Conservation (phyloP, 139 green algal species). For the Yamagishiella unicocca region DNA sequence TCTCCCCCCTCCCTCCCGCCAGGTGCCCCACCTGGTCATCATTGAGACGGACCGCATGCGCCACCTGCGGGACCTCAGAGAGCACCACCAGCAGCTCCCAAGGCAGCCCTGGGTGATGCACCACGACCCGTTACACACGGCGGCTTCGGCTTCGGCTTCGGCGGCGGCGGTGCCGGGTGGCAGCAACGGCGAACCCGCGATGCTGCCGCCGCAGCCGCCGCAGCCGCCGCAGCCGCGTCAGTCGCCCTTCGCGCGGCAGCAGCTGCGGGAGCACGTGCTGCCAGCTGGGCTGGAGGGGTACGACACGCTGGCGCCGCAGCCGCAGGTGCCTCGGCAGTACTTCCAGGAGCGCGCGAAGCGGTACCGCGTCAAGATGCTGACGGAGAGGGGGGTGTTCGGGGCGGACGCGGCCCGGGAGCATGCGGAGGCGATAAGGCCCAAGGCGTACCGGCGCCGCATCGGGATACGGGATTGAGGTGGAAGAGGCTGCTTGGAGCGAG, state of each 20-base stretch:
- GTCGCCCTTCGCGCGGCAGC: conserved; percentile 1
- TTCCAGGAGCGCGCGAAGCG: not conserved
- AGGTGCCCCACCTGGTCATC: conserved; percentile 61
- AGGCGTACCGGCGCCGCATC: conserved; percentile 11
- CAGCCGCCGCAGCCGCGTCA: not conserved
- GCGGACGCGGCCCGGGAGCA: not conserved
- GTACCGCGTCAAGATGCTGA: conserved; percentile 15
- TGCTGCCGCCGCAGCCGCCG: not conserved
- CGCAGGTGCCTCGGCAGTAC: conserved; percentile 16
- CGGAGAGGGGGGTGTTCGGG: conserved; percentile 23
- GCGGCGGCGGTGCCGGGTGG: not conserved
- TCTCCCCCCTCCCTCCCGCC: not conserved
- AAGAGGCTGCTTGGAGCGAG: not conserved
- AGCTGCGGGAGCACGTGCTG: conserved; percentile 31
- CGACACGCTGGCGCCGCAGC: not conserved
- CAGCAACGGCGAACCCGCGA: not conserved
- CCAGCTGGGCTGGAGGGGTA: conserved; percentile 8
- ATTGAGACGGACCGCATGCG: conserved; percentile 64
- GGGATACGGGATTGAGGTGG: conserved; percentile 37
- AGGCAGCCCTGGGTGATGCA: conserved; percentile 40
- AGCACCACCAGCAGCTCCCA: conserved; percentile 49
- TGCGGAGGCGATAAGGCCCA: conserved; percentile 4
- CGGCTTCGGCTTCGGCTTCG: no score
- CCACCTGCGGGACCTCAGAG: conserved; percentile 39
- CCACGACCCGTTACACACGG: conserved; percentile 24